These are phyloP conservation scores for Hypoxylon sp. DNA, from an alignment of 2,329 filamentous ascomycete genomes.

Conservation along the genomic window DNA sequence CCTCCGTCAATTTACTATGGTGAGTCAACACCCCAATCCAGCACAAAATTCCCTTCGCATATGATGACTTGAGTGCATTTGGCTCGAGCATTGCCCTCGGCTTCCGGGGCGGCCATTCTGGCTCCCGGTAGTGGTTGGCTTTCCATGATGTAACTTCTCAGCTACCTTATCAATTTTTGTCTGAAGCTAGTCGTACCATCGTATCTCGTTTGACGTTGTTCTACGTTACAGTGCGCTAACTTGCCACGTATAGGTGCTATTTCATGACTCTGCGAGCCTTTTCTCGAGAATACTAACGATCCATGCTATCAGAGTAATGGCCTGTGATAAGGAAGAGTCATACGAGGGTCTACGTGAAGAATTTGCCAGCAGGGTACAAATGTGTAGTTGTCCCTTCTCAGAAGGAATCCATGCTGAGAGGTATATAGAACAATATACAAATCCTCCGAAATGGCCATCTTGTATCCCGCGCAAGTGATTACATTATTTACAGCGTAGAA, in stretches of 20 bases:
- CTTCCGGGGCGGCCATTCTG: constrained; percentile 81
- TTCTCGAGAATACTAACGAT: constrained; percentile 44
- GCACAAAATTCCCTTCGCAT: constrained; percentile 54
- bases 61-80: constrained; percentile 99
- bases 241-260: constrained; percentile 26
- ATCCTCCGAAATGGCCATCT: constrained; percentile 95
- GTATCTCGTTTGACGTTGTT: constrained; percentile 35
- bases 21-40: constrained; percentile 54
- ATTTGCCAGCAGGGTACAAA: constrained; percentile 85
- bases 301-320: constrained; percentile 79
- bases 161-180: constrained; percentile 93
- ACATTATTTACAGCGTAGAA: constrained; percentile 98
- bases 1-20: constrained; percentile 52
- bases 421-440: constrained; percentile 82
- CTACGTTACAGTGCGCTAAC: constrained; percentile 46
- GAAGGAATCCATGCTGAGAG: constrained; percentile 64
- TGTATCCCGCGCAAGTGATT: constrained; percentile 96
- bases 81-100: constrained; percentile 94
- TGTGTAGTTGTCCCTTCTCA: constrained; percentile 54
- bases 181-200: constrained; percentile 72
- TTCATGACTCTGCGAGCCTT: not conserved
- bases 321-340: constrained; percentile 93
- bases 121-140: constrained; percentile 72
- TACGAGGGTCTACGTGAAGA: constrained; percentile 85
- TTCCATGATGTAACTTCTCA: constrained; percentile 99